phyloP scores from a whole-genome alignment of 176 grass and related monocot genomes.

The Lolium multiflorum region DNA sequence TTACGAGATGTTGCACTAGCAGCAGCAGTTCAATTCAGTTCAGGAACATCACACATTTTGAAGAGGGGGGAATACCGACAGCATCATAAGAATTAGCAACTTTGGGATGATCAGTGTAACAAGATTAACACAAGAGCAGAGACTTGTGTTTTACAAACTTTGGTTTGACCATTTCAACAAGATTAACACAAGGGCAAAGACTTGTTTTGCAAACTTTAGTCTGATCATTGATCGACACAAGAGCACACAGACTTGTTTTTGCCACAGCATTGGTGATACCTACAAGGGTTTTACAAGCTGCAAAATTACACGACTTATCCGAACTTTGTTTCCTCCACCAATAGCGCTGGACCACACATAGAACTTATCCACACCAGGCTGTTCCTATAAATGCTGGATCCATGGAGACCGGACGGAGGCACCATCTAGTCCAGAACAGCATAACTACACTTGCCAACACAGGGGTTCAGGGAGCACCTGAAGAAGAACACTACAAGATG shows the following conservation, averaged over 20 bases:
- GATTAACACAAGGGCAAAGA: not conserved
- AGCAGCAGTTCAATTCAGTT: not conserved
- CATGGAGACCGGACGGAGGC: not conserved
- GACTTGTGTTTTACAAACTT: not conserved
- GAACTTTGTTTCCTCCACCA: conserved; percentile 47
- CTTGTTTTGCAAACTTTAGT: conserved; percentile 7
- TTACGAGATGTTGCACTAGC: not conserved
- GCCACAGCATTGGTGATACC: conserved; percentile 10
- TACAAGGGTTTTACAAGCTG: not conserved
- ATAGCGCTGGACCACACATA: not conserved
- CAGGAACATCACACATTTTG: not conserved
- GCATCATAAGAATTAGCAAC: not conserved
- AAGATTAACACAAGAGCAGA: conserved; percentile 4
- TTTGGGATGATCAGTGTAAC: not conserved
- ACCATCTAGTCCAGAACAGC: not conserved
- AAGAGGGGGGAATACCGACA: not conserved
- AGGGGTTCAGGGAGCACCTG: not conserved
- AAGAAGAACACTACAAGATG: conserved; percentile 35
- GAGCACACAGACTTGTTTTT: not conserved
- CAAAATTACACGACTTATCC: not conserved
- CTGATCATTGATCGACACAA: conserved; percentile 19
- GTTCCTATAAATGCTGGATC: conserved; percentile 24
- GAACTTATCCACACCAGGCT: conserved; percentile 15
- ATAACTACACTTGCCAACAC: not conserved
- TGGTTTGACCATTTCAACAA: not conserved